These are phyloP conservation scores for Teunomyces atbi DNA, from an alignment of 805 yeast species.

Conservation along the genomic window DNA sequence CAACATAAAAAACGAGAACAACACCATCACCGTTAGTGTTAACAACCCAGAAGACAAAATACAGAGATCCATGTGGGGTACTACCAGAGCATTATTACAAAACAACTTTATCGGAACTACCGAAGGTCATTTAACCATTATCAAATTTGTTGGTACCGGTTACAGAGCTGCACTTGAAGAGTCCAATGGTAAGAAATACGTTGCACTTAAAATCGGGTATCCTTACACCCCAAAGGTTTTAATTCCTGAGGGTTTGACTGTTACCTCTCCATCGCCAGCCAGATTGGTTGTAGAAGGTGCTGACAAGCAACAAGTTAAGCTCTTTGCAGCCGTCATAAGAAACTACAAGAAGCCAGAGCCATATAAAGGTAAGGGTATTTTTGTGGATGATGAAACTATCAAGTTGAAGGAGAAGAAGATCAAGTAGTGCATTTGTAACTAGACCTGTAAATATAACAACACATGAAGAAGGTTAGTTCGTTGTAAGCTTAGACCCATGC, in stretches of 20 bases:
- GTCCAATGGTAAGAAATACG: conserved; percentile 47
- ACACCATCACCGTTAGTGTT: conserved; percentile 54
- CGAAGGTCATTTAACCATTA: conserved; percentile 86
- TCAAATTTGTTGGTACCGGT: conserved; percentile 95
- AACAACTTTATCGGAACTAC: conserved; percentile 85
- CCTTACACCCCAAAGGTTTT: conserved; percentile 74
- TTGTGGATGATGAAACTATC: conserved; percentile 87
- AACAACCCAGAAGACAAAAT: conserved; percentile 52
- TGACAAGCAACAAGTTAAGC: conserved; percentile 81
- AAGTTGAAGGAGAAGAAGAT: conserved; percentile 89
- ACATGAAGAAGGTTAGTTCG: background rate
- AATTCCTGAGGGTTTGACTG: conserved; percentile 76
- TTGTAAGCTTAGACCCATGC: no score
- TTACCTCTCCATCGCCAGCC: conserved; percentile 79
- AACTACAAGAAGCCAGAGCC: conserved; percentile 95
- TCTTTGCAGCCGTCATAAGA: conserved; percentile 86
- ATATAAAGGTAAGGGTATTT: conserved; percentile 97
- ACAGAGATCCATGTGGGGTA: conserved; percentile 95
- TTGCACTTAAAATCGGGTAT: conserved; percentile 83
- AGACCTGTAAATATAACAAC: conserved; percentile 3
- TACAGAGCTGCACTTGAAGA: conserved; percentile 82
- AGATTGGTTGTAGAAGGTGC: conserved; percentile 82
- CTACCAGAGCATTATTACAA: conserved; percentile 72
- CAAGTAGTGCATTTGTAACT: conserved; percentile 50
- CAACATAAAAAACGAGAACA: conserved; percentile 30